Base-by-base conservation (phyloP, 1,284 basidiomycete genomes). In the Mycocalia duriaeana region DNA sequence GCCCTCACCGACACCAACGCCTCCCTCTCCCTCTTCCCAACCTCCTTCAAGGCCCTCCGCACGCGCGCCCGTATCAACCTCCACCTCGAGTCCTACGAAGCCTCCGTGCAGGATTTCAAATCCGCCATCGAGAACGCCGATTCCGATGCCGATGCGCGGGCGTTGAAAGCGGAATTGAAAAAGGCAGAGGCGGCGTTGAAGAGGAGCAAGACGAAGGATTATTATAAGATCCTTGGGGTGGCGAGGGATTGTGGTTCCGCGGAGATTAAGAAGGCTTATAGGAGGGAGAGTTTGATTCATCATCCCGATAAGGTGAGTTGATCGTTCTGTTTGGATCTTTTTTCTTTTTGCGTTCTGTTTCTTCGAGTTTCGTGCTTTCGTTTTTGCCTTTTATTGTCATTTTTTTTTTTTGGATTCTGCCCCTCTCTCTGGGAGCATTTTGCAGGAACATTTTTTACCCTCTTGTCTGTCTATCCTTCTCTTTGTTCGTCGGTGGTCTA, bases 151-250 rank as follows among this genome's bases (percentile, higher is more conserved):
- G 91, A 93, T 54, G 75, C 81, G 25, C 73, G 79, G 14, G 70
- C 77, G 14, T 67, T 93, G 42, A 75, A 72, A 51, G 59, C 63
- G 1, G 91, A 94, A 60, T 69, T 89, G 35, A 81, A 77, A 64
- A 86, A 89, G 62, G 89, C 89, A 0, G 86, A 91, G 64, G 76
- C 77, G 4, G 81, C 77, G 46, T 69, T 91, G 50, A 91, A 91
- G 73, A 70, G 84, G 53, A 89, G 85, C 66, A 91, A 91, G 70
- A 83, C 85, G 43, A 91, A 91, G 65, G 89, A 91, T 57, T 89
- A 89, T 59, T 89, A 89, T 65, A 89, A 86, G 67, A 85, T 88
- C 56, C 69, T 89, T 18, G 83, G 77, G 25, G 60, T 90, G 23
- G 26, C 71, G 20, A 65, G 79, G 47, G 82, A 84, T 24, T 83